These are phyloP conservation scores for Eimeria tenella DNA, from an alignment of 169 alveolate species.

Conservation along the genomic window DNA sequence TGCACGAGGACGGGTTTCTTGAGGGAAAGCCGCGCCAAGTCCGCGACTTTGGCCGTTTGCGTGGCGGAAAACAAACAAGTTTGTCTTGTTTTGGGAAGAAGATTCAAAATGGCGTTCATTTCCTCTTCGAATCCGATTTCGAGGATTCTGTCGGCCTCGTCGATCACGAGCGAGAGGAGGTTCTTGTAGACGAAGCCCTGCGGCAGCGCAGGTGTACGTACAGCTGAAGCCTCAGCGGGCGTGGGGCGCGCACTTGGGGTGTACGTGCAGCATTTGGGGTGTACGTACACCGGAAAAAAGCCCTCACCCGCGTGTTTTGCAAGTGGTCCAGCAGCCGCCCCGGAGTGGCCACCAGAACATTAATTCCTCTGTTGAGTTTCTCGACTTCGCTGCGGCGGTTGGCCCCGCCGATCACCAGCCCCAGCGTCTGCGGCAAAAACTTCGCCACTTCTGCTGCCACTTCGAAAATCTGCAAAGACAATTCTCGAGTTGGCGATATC, in stretches of 20 bases:
- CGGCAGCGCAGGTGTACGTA: neutral
- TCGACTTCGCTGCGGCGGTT: constrained; percentile 97
- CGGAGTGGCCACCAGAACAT: constrained; percentile 98
- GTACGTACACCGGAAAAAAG: too few species aligned
- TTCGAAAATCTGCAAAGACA: constrained; percentile 97
- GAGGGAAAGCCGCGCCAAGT: constrained; percentile 96
- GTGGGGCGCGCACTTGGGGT: neutral
- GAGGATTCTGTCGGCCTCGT: constrained; percentile 99
- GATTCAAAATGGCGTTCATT: constrained; percentile 97
- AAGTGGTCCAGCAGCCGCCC: constrained; percentile 99
- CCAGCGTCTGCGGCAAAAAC: constrained; percentile 97
- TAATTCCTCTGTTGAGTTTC: constrained; percentile 96
- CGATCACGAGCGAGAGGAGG: constrained; percentile 96
- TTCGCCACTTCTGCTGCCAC: constrained; percentile 96
- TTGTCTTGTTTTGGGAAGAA: constrained; percentile 97
- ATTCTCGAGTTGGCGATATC: constrained; percentile 99
- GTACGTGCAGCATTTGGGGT: too few species aligned
- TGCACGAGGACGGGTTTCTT: constrained; percentile 96
- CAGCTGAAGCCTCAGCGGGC: neutral
- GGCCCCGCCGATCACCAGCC: constrained; percentile 99
- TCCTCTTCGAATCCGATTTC: constrained; percentile 99
- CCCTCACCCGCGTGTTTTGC: constrained; percentile 94
- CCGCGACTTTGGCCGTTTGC: constrained; percentile 97
- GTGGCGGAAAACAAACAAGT: constrained; percentile 99
- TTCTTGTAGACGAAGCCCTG: constrained; percentile 96